Evolutionary conservation across 768 basidiomycete genomes (phyloP).

Genomic region (Gyrodon lividus): DNA sequence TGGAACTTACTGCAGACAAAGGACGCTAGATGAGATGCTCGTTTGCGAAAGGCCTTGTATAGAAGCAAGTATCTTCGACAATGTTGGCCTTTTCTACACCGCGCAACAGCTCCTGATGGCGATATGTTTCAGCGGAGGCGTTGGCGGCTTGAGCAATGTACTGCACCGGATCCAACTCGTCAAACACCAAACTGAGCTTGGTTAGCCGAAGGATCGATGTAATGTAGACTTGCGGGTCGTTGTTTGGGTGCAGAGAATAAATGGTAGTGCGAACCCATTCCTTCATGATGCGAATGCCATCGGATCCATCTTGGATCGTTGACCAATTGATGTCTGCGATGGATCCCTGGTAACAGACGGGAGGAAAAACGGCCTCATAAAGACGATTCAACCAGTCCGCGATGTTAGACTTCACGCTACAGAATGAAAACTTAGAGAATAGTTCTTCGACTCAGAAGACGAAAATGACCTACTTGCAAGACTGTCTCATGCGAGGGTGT

Average conservation of each 20-base stretch:
- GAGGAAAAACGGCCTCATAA: conserved; percentile 49
- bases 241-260: conserved; percentile 29
- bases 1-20: no score
- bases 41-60: conserved; percentile 27
- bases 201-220: conserved; percentile 39
- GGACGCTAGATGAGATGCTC: conserved; percentile 33
- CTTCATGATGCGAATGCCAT: conserved; percentile 37
- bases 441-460: neutral
- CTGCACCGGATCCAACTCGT: conserved; percentile 29
- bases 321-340: conserved; percentile 33
- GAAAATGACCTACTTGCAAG: no score
- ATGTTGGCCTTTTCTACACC: conserved; percentile 15
- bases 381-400: conserved; percentile 43
- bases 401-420: neutral
- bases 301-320: conserved; percentile 39
- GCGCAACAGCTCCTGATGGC: neutral
- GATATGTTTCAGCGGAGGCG: conserved; percentile 14
- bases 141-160: no score
- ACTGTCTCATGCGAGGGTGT: neutral
- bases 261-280: conserved; percentile 46
- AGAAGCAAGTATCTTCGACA: conserved; percentile 30
- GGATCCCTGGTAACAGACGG: conserved; percentile 42
- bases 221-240: conserved; percentile 32
- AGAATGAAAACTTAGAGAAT: no score
- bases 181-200: conserved; percentile 39